Evolutionary conservation across 2,329 filamentous ascomycete genomes (phyloP).

Genomic region (Arthroderma sp.): DNA sequence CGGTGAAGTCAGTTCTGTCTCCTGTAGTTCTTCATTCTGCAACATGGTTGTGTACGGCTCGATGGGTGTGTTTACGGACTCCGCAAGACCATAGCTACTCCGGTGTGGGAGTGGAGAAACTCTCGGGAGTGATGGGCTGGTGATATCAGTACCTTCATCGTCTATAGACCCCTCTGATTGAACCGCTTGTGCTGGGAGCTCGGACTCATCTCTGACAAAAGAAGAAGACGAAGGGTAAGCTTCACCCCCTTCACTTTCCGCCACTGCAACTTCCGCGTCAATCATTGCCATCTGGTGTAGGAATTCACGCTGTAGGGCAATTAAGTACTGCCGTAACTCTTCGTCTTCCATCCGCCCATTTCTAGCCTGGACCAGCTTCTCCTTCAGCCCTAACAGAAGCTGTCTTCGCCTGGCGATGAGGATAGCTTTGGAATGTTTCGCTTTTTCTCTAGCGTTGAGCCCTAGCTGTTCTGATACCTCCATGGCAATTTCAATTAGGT

Average conservation of each 20-base stretch:
- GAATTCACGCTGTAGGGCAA: slow-evolving; percentile 61
- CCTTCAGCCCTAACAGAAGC: slow-evolving; percentile 58
- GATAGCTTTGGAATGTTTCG: slow-evolving; percentile 45
- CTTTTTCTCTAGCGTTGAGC: slow-evolving; percentile 43
- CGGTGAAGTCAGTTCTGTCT: too few species aligned
- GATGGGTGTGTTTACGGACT: too few species aligned
- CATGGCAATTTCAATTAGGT: slow-evolving; percentile 56
- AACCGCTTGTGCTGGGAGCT: too few species aligned
- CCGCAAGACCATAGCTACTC: too few species aligned
- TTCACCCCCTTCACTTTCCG: background rate
- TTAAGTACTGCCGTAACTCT: slow-evolving; percentile 50
- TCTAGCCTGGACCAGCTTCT: slow-evolving; percentile 56
- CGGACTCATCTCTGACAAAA: too few species aligned
- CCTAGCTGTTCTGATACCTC: slow-evolving; percentile 51
- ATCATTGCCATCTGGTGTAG: slow-evolving; percentile 55
- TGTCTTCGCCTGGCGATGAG: slow-evolving; percentile 54
- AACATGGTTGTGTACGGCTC: too few species aligned
- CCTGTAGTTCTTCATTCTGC: too few species aligned
- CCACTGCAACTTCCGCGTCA: slow-evolving; percentile 15
- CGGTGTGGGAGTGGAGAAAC: background rate
- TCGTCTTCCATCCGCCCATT: slow-evolving; percentile 53
- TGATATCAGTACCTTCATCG: background rate
- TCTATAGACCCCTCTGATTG: too few species aligned
- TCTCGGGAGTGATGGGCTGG: background rate
- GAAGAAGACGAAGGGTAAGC: too few species aligned